A percentile compares a stretch with the other conserved stretches of the same genome.
Evolutionary conservation across 495 filamentous ascomycete genomes (phyloP).

Genomic region (Hypomontagnella submonticulosa): DNA sequence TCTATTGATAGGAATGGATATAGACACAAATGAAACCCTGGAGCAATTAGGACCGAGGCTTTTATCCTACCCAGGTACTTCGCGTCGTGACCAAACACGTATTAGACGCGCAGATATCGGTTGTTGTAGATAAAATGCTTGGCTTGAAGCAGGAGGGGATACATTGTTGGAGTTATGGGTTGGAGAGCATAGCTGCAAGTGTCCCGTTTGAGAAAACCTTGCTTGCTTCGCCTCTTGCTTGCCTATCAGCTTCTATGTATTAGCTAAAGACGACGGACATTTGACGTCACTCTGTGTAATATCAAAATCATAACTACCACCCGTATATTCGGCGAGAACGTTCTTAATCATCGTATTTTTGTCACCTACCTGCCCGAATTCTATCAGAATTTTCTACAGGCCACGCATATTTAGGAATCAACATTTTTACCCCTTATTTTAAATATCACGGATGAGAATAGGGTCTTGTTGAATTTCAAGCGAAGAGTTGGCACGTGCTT

Average conservation of each 20-base stretch:
- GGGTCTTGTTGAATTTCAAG: conserved; percentile 2
- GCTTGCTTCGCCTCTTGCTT: conserved; percentile 8
- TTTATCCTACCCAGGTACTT: not conserved
- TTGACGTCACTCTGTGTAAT: conserved; percentile 35
- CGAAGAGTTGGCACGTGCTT: conserved; percentile 33
- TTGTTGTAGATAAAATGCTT: conserved; percentile 20
- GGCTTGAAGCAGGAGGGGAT: conserved; percentile 12
- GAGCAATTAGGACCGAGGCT: conserved; percentile 15
- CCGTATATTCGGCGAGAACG: not conserved
- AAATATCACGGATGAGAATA: not conserved
- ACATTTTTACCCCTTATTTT: no score
- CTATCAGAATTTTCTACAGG: not conserved
- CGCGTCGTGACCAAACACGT: not conserved
- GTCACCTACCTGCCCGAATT: no score
- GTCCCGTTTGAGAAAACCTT: conserved; percentile 16
- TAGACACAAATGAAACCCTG: not conserved
- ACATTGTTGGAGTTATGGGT: conserved; percentile 6
- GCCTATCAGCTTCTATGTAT: conserved; percentile 32
- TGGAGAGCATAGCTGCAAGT: conserved; percentile 29
- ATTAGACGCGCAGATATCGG: conserved; percentile 5
- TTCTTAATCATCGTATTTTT: not conserved
- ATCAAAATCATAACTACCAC: conserved; percentile 5
- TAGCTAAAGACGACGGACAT: conserved; percentile 24
- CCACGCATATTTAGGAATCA: not conserved
- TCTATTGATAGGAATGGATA: not conserved